Evolutionary conservation across 2,329 filamentous ascomycete species (phyloP), one percentile per base, ranked within the genome.

Genomic region (Talaromyces atroroseus): DNA sequence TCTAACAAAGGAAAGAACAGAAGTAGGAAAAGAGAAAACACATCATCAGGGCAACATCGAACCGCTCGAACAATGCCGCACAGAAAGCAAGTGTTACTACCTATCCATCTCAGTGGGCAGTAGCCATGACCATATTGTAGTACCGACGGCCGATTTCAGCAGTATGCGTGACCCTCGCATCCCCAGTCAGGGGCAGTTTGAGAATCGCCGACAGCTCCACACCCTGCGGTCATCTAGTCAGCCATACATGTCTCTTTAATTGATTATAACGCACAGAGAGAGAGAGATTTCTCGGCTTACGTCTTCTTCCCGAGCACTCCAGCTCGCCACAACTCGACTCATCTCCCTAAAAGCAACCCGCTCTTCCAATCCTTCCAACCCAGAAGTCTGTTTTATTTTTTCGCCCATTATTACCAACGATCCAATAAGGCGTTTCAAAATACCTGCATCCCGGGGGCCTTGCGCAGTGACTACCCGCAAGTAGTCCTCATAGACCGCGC

Each of bases 311-410:
- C 78, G 79, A 54, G 85, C 76, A 58, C 88, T 82, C 68, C 85
- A 81, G 60, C 82, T 81, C 10, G 88, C 88, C 58, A 92, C 83
- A 47, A 85, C 80, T 53, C 84, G 83, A 48, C 87, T 87, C 81
- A 96, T 95, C 66, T 95, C 90, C 61, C 87, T 85, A 54, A 92
- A 80, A 0, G 90, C 90, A 44, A 92, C 89, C 53, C 83, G 77
- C 66, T 88, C 81, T 60, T 84, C 72, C 59, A 83, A 74, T 46
- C 71, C 74, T 53, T 76, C 68, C 26, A 70, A 80, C 44, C 84
- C 81, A 21, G 87, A 73, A 6, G 83, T 70, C 46, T 72, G 66
- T 23, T 77, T 70, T 12, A 74, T 65, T 36, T 67, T 70, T 26
- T 72, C 70, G 12, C 74, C 73, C 63, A 75, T 69, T 2, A 62